A percentile compares a stretch with the other conserved stretches of the same genome.
Conservation (phyloP, 1,284 basidiomycete species). For the Sanghuangporus baumii region DNA sequence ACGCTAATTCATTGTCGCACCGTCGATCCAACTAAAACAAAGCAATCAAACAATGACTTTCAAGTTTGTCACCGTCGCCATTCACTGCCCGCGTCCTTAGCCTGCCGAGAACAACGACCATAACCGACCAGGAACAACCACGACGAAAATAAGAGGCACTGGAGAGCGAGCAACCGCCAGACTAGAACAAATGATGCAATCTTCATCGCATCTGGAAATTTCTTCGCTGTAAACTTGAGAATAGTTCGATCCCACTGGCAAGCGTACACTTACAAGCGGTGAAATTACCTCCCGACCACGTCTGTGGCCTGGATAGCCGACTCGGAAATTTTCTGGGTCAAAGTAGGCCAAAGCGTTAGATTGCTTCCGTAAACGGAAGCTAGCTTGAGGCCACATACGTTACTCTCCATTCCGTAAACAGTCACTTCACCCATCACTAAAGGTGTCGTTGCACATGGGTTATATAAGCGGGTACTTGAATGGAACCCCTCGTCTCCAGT, state of each 20-base stretch:
- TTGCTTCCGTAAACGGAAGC: not conserved
- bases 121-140: too few relatives aligned
- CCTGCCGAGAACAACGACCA: too few relatives aligned
- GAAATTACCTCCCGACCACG: slow-evolving; percentile 86
- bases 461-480: slow-evolving; percentile 86
- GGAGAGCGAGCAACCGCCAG: too few relatives aligned
- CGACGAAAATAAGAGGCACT: too few relatives aligned
- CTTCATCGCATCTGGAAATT: slow-evolving; percentile 35
- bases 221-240: not conserved
- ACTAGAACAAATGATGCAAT: slow-evolving; percentile 31
- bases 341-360: not conserved
- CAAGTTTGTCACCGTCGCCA: too few relatives aligned
- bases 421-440: too few relatives aligned
- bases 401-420: slow-evolving; percentile 73
- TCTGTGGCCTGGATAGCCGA: slow-evolving; percentile 85
- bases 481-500: slow-evolving; percentile 84
- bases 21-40: too few relatives aligned
- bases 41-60: too few relatives aligned
- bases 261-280: slow-evolving; percentile 79
- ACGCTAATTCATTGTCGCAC: too few relatives aligned
- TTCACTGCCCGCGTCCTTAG: too few relatives aligned
- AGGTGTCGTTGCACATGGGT: slow-evolving; percentile 41
- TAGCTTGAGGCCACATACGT: slow-evolving; percentile 48
- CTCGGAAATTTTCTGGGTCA: slow-evolving; percentile 53
- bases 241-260: slow-evolving; percentile 17